Evolutionary conservation across 495 filamentous ascomycete genomes (phyloP).

Genomic region (Glonium stellatum): DNA sequence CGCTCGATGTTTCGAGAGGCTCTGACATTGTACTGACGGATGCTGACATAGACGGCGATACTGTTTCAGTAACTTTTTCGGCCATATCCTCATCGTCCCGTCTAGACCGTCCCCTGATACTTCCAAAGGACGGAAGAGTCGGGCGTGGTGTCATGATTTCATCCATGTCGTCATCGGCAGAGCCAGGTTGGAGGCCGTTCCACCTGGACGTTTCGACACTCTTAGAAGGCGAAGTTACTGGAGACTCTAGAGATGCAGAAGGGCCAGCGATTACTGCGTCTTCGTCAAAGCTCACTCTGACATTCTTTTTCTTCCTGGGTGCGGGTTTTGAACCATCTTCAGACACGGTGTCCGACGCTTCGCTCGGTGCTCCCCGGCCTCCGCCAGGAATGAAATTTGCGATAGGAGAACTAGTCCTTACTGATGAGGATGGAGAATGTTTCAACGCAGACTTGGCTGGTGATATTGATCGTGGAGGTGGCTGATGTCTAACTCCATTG

Average conservation of each 20-base stretch:
- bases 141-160: slow-evolving; percentile 67
- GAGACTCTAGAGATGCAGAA: slow-evolving; percentile 38
- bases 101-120: slow-evolving; percentile 49
- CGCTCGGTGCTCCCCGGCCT: slow-evolving; percentile 44
- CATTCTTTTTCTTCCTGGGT: slow-evolving; percentile 55
- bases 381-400: slow-evolving; percentile 19
- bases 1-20: slow-evolving; percentile 47
- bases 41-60: slow-evolving; percentile 28
- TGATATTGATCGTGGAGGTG: slow-evolving; percentile 72
- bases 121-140: slow-evolving; percentile 76
- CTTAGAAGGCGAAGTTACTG: slow-evolving; percentile 4
- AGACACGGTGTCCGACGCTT: slow-evolving; percentile 55
- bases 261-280: slow-evolving; percentile 55
- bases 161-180: slow-evolving; percentile 50
- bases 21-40: slow-evolving; percentile 24
- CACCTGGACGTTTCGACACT: slow-evolving; percentile 17
- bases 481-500: slow-evolving; percentile 56
- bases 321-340: slow-evolving; percentile 50
- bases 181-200: slow-evolving; percentile 2
- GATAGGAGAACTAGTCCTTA: slow-evolving; percentile 27
- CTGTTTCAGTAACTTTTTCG: slow-evolving; percentile 39
- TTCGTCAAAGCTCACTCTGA: slow-evolving; percentile 84
- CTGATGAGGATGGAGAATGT: slow-evolving; percentile 43
- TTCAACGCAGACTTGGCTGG: slow-evolving; percentile 86
- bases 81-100: slow-evolving; percentile 26